phyloP scores from a whole-genome alignment of 257 asterid species.

The Plectranthus barbatus region DNA sequence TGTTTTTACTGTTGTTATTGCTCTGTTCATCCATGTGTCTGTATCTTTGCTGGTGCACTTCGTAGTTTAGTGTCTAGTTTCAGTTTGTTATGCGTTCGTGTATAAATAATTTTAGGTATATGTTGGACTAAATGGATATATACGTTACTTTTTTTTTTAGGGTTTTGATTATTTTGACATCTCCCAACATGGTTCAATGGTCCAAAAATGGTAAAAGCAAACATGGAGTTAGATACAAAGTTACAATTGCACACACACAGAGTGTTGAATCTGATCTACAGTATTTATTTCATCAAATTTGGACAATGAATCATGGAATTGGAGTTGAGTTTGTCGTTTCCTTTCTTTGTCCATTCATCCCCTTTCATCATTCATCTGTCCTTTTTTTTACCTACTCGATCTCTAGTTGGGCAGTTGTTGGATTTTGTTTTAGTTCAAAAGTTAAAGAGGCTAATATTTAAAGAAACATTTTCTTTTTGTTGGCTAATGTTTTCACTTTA shows the following conservation, averaged over 20 bases:
- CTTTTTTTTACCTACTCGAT: too few relatives aligned
- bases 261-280: background rate
- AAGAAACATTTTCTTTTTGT: background rate
- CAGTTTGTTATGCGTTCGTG: background rate
- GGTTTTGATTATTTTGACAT: background rate
- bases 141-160: background rate
- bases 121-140: constrained; percentile 9
- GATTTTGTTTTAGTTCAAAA: background rate
- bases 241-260: too few relatives aligned
- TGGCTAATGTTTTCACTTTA: constrained; percentile 13
- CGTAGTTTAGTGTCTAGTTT: constrained; percentile 9
- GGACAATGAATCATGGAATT: background rate
- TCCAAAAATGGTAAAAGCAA: background rate
- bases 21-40: constrained; percentile 25
- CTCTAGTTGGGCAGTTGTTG: background rate
- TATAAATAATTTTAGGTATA: constrained; percentile 5
- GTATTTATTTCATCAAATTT: background rate
- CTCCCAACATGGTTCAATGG: background rate
- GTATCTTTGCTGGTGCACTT: constrained; percentile 6
- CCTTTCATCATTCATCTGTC: background rate
- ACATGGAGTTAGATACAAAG: too few relatives aligned
- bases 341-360: background rate
- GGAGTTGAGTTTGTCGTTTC: constrained; percentile 3
- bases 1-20: constrained; percentile 22
- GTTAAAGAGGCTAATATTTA: background rate